Evolutionary conservation across 2,329 filamentous ascomycete species (phyloP).

Genomic region (Sclerotinia subarctica): DNA sequence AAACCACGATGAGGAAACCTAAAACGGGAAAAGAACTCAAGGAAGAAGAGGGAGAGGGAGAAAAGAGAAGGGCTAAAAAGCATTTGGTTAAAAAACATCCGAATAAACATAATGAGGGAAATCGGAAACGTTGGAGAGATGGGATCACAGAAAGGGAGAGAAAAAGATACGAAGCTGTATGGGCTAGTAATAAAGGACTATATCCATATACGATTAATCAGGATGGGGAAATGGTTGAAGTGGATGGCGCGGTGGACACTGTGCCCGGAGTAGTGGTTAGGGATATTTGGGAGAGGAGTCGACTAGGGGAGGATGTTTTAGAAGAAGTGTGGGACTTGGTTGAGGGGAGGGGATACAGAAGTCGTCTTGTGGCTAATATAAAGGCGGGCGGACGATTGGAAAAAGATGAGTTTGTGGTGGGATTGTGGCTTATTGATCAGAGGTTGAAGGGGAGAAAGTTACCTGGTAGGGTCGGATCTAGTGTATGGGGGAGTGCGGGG

Average conservation of each 20-base stretch:
- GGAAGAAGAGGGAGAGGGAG: constrained; percentile 54
- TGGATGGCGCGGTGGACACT: constrained; percentile 62
- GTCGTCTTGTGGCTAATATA: constrained; percentile 55
- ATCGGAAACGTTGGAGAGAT: constrained; percentile 73
- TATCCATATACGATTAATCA: constrained; percentile 67
- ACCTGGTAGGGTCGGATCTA: constrained; percentile 65
- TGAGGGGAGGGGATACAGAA: constrained; percentile 52
- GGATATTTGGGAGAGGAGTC: constrained; percentile 72
- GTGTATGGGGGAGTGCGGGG: constrained; percentile 70
- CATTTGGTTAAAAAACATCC: constrained; percentile 64
- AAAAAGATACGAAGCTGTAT: constrained; percentile 80
- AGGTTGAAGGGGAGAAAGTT: constrained; percentile 75
- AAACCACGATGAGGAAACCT: constrained; percentile 38
- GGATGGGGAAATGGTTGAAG: constrained; percentile 63
- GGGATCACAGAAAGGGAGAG: constrained; percentile 67
- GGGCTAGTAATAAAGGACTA: constrained; percentile 74
- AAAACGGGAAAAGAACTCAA: constrained; percentile 60
- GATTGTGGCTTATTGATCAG: constrained; percentile 80
- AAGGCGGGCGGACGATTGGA: constrained; percentile 58
- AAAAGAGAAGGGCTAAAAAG: constrained; percentile 51
- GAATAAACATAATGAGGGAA: constrained; percentile 70
- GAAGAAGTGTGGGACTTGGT: constrained; percentile 76
- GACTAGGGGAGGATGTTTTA: constrained; percentile 65
- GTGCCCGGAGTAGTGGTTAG: constrained; percentile 43
- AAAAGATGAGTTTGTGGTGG: constrained; percentile 75